Conservation (phyloP, 2,329 filamentous ascomycete species). For the Ophiostoma fasciatum region DNA sequence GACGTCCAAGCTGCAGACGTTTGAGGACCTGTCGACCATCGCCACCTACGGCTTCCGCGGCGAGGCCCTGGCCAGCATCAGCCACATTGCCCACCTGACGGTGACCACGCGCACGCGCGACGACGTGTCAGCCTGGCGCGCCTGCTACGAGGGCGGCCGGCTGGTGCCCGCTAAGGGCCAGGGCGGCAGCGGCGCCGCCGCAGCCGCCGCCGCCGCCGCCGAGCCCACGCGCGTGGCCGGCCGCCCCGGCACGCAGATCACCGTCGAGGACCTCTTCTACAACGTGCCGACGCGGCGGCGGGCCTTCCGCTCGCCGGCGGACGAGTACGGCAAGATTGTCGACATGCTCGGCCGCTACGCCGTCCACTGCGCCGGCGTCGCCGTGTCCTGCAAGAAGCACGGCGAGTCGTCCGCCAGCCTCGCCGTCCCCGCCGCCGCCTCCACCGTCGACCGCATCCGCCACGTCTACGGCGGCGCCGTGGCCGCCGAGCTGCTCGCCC, state of each 20-base stretch:
- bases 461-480: conserved; percentile 75
- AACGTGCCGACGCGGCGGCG: conserved; percentile 78
- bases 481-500: conserved; percentile 75
- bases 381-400: conserved; percentile 93
- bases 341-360: conserved; percentile 90
- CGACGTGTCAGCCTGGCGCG: conserved; percentile 79
- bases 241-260: conserved; percentile 82
- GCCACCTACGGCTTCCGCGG: conserved; percentile 96
- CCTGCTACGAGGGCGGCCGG: conserved; percentile 72
- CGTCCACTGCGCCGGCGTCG: conserved; percentile 79
- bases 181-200: too few species aligned
- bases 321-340: conserved; percentile 96
- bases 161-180: conserved; percentile 77
- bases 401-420: conserved; percentile 75
- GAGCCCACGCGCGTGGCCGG: conserved; percentile 84
- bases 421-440: conserved; percentile 60
- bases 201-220: too few species aligned
- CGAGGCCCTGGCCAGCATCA: conserved; percentile 92
- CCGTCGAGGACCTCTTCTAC: conserved; percentile 94
- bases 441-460: conserved; percentile 67
- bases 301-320: conserved; percentile 80
- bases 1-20: conserved; percentile 85
- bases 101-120: conserved; percentile 89
- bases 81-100: conserved; percentile 89
- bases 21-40: conserved; percentile 83